Base-by-base conservation (phyloP, 1,284 basidiomycete genomes). In the Naganishia cerealis region DNA sequence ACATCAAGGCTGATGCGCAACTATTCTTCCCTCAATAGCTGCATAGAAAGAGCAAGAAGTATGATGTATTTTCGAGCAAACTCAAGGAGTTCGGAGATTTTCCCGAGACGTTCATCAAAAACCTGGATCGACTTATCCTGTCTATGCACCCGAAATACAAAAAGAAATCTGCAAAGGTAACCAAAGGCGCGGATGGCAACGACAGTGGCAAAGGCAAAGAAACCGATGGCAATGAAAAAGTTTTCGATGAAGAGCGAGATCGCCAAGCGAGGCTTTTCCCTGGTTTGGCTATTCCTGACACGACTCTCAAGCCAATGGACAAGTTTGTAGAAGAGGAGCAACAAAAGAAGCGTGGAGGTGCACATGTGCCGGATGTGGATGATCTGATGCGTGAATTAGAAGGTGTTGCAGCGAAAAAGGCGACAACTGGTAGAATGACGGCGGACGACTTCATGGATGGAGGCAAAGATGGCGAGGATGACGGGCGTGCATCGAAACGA, bases 101-200 rank as follows among this genome's bases (percentile, higher is more conserved):
- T 77, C 89, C 92, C 1, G 90, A 92, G 70, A 90, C 90, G 52
- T 92, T 98, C 77, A 83, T 96, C 70, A 88, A 92, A 77, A 95
- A 90, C 75, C 87, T 99, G 57, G 95, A 99, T 82, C 89, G 96
- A 38, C 86, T 98, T 70, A 92, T 99, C 74, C 86, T 95, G 62
- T 91, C 87, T 70, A 87, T 98, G 84, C 96, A 99, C 76, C 96
- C 95, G 0, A 97, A 94, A 75, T 90, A 98, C 84, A 96, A 94
- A 84, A 90, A 92, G 80, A 87, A 85, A 75, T 73, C 80, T 71
- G 77, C 82, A 21, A 85, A 85, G 67, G 76, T 81, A 38, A 40
- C 36, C 0, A 58, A 52, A 3, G 57, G 56, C n/a, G 42, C 48
- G 26, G 39, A 67, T 26, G 67, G 61, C 13, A 61, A 67, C 26